phyloP scores from a whole-genome alignment of 1,139 yeast species.

The Suhomyces bolitotheri region DNA sequence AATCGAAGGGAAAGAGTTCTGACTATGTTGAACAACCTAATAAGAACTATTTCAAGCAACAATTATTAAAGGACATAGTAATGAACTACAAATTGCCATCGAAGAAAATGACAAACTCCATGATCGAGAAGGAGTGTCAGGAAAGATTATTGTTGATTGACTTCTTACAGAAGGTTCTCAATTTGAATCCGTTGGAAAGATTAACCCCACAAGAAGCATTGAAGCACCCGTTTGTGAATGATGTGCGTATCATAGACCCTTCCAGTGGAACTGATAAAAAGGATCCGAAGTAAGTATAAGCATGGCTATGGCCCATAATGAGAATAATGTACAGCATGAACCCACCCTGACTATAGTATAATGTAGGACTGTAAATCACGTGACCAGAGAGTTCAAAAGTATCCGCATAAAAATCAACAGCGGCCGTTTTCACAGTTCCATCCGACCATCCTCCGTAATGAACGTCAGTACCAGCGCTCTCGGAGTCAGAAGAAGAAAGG shows the following conservation, averaged over 20 bases:
- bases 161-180: slow-evolving; percentile 74
- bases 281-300: slow-evolving; percentile 3
- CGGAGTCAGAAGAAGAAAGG: slow-evolving; percentile 72
- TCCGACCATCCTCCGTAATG: slow-evolving; percentile 42
- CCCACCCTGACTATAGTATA: neutral
- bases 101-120: slow-evolving; percentile 63
- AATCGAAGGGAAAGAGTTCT: slow-evolving; percentile 37
- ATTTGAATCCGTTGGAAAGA: slow-evolving; percentile 87
- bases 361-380: neutral
- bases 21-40: slow-evolving; percentile 68
- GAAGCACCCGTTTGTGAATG: slow-evolving; percentile 81
- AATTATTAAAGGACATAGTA: slow-evolving; percentile 71
- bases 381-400: too few relatives aligned
- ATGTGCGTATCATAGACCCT: slow-evolving; percentile 17
- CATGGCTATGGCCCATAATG: neutral
- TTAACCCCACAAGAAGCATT: slow-evolving; percentile 97
- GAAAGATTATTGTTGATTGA: slow-evolving; percentile 75
- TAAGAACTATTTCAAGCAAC: slow-evolving; percentile 79
- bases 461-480: slow-evolving; percentile 88
- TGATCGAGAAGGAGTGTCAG: slow-evolving; percentile 68
- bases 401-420: slow-evolving; percentile 6
- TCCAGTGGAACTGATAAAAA: slow-evolving; percentile 2
- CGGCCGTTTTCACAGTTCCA: neutral
- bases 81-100: slow-evolving; percentile 73
- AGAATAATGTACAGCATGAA: slow-evolving; percentile 3